phyloP scores from a whole-genome alignment of 345 rosid species.

The Atalantia buxifolia region DNA sequence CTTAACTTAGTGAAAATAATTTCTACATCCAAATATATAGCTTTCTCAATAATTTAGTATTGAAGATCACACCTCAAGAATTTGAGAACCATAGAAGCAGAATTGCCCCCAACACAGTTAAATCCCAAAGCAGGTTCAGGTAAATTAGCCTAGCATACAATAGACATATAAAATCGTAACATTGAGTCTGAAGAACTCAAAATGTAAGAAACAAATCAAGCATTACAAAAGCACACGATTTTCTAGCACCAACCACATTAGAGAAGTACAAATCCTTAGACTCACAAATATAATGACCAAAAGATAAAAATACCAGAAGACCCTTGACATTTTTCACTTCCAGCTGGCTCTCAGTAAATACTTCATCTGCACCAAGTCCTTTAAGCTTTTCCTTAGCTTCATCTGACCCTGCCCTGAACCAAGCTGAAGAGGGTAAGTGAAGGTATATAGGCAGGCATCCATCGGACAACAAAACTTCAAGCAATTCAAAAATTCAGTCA shows the following conservation, averaged over 20 bases:
- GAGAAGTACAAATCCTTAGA: conserved; percentile 5
- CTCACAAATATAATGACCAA: conserved; percentile 4
- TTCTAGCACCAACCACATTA: not conserved
- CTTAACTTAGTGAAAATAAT: not conserved
- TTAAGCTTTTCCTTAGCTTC: conserved; percentile 62
- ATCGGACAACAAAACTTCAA: not conserved
- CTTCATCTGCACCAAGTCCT: conserved; percentile 78
- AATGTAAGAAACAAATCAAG: not conserved
- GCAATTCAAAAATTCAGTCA: not conserved
- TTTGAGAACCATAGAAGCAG: conserved; percentile 76
- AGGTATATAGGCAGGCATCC: conserved; percentile 2
- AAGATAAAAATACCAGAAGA: conserved; percentile 59
- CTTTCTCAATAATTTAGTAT: not conserved
- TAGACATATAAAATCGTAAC: not conserved
- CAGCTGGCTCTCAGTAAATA: conserved; percentile 66
- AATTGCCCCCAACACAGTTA: conserved; percentile 88
- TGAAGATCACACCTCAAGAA: conserved; percentile 50
- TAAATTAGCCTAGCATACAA: conserved; percentile 41
- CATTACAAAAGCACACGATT: not conserved
- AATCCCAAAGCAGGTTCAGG: conserved; percentile 79
- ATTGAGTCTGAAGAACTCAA: not conserved
- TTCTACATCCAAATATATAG: not conserved
- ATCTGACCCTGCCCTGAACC: conserved; percentile 59
- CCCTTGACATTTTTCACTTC: conserved; percentile 75
- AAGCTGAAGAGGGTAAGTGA: conserved; percentile 20